Percentiles rank a stretch among this genome's conserved stretches.
Conservation (phyloP, 169 alveolate genomes). For the Prorocentrum cordatum region DNA sequence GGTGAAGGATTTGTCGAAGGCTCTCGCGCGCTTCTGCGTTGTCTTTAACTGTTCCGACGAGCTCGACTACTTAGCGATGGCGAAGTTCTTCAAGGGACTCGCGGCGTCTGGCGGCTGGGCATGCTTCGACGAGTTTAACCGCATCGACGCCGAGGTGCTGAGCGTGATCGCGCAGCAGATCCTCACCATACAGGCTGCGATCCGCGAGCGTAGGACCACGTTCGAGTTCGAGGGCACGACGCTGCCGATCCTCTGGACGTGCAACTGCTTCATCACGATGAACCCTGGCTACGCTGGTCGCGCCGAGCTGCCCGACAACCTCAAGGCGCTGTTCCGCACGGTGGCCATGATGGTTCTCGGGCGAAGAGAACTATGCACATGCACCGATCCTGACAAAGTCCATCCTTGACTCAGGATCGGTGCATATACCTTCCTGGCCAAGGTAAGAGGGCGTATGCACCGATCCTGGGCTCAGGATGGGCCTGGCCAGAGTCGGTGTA, state of each 20-base stretch:
- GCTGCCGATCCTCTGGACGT: conserved; percentile 83
- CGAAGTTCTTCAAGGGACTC: conserved; percentile 88
- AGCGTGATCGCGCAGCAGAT: conserved; percentile 88
- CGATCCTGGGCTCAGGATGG: too few relatives aligned
- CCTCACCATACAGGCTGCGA: conserved; percentile 86
- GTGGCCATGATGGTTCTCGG: conserved; percentile 90
- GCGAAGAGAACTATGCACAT: too few relatives aligned
- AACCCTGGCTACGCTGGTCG: conserved; percentile 92
- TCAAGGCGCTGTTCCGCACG: conserved; percentile 90
- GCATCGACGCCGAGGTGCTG: conserved; percentile 90
- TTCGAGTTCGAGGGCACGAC: conserved; percentile 85
- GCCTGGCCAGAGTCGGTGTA: too few relatives aligned
- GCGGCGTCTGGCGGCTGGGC: conserved; percentile 97
- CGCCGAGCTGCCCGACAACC: conserved; percentile 91
- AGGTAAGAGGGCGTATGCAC: too few relatives aligned
- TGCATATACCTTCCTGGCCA: too few relatives aligned
- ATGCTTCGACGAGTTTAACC: conserved; percentile 93
- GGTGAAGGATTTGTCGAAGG: conserved; percentile 90
- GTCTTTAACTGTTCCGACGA: conserved; percentile 92
- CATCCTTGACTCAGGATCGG: too few relatives aligned
- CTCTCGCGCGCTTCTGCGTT: conserved; percentile 88
- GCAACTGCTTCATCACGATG: conserved; percentile 91
- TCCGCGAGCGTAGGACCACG: conserved; percentile 74
- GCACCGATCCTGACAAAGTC: too few relatives aligned
- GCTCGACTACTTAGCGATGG: conserved; percentile 85